Percentiles rank a stretch among this genome's conserved stretches.
Evolutionary conservation across 805 yeast species (phyloP).

Genomic region (Sporopachydermia lactativora): DNA sequence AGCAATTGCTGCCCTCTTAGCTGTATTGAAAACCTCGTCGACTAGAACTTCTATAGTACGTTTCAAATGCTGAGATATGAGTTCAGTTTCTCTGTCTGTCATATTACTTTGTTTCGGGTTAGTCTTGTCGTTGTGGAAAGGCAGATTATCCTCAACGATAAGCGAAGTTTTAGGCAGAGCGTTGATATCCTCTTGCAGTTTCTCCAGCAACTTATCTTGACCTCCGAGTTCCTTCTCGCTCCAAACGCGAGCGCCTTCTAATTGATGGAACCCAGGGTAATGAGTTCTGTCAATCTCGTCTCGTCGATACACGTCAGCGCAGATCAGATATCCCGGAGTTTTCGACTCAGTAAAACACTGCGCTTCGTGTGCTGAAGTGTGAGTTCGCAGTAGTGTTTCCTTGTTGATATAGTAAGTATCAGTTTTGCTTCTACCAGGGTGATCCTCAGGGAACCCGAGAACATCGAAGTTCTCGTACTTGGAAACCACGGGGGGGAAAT

Average conservation of each 20-base stretch:
- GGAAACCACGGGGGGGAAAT: constrained; percentile 73
- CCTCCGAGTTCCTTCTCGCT: constrained; percentile 26
- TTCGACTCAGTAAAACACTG: constrained; percentile 57
- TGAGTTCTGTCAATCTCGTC: constrained; percentile 94
- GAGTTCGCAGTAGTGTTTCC: constrained; percentile 66
- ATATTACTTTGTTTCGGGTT: constrained; percentile 79
- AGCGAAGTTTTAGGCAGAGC: constrained; percentile 53
- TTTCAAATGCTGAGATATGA: constrained; percentile 67
- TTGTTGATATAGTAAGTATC: constrained; percentile 87
- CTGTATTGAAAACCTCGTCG: constrained; percentile 65
- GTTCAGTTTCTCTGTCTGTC: constrained; percentile 51
- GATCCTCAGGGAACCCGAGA: constrained; percentile 80
- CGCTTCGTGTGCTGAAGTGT: constrained; percentile 92
- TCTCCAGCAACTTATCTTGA: constrained; percentile 23
- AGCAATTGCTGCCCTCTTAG: constrained; percentile 42
- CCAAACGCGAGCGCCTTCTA: constrained; percentile 96
- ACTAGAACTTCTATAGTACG: constrained; percentile 76
- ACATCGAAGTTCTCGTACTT: constrained; percentile 81
- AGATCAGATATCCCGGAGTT: constrained; percentile 79
- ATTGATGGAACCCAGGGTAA: constrained; percentile 94
- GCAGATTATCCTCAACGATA: constrained; percentile 62
- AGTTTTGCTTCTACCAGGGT: constrained; percentile 83
- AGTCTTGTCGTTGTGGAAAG: constrained; percentile 31
- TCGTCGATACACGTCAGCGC: constrained; percentile 92
- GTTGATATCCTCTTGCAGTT: constrained; percentile 44